Evolutionary conservation across 805 yeast genomes (phyloP).

Genomic region (Saccharomyces jurei): DNA sequence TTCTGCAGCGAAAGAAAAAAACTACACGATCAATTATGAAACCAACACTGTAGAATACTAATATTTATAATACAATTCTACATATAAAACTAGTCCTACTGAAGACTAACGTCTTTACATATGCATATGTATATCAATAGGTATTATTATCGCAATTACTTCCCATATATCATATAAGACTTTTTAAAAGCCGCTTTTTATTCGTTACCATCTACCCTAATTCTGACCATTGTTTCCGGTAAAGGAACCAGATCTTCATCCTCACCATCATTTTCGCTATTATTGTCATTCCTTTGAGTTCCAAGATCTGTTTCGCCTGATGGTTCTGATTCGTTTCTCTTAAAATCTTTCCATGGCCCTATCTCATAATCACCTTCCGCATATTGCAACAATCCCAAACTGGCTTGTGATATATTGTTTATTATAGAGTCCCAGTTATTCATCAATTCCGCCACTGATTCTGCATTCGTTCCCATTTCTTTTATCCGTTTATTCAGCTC

Average conservation of each 20-base stretch:
- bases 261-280: constrained; percentile 25
- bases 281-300: constrained; percentile 37
- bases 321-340: constrained; percentile 14
- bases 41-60: constrained; percentile 26
- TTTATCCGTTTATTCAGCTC: constrained; percentile 19
- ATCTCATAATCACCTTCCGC: constrained; percentile 27
- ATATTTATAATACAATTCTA: not conserved
- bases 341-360: constrained; percentile 19
- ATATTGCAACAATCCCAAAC: constrained; percentile 26
- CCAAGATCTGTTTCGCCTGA: constrained; percentile 31
- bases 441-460: constrained; percentile 21
- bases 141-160: not conserved
- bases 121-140: not conserved
- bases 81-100: not conserved
- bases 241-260: constrained; percentile 35
- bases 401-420: constrained; percentile 28
- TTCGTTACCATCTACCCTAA: constrained; percentile 40
- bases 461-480: constrained; percentile 22
- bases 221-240: constrained; percentile 60
- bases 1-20: constrained; percentile 29
- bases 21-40: constrained; percentile 33
- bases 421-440: constrained; percentile 27
- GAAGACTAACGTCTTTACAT: not conserved
- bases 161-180: not conserved
- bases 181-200: not conserved